Evolutionary conservation across 129 eudicot genomes (phyloP), one percentile per base, ranked within the genome.

Genomic region (Erigeron canadensis): DNA sequence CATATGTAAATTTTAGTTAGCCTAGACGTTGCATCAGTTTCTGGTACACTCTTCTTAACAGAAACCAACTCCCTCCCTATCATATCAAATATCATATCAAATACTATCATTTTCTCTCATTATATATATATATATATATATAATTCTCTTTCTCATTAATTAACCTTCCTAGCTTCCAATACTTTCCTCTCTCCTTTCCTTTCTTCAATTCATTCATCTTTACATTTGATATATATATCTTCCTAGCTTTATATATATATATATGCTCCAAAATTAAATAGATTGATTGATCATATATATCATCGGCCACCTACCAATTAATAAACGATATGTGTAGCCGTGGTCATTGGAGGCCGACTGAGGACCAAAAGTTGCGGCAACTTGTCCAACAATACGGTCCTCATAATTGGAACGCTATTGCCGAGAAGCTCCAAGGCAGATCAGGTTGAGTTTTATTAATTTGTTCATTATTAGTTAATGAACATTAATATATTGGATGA

Each of bases 361-460:
- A 94, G 83, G 98, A 94, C 83, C 92, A 84, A 64, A 94, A 89
- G 86, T 90, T 94, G 18, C 77, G 85, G 23, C 85, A 75, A 61
- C 81, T 94, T 34, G 98, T 94, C 28, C 88, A 85, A 53, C 85
- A 80, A 58, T 87, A 85, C 47, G 98, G 98, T 63, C 96, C 98
- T 76, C 98, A 94, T 67, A 94, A 94, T 71, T 94, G 98, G 98
- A 94, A 94, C 83, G 88, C 95, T 80, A 89, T 94, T 17, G 98
- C 98, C 10, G 86, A 87, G 28, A 89, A 89, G 82, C 95, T 94
- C 8, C 98, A 85, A 34, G 96, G 96, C 41, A 87, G 98, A 94
- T 94, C 98, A 87, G 98, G 98, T 88, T n/a, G n/a, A 13, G 4
- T 70, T 8, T 10, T 6, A 22, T 39, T n/a, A n/a, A 5, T 38